Conservation (phyloP, 495 filamentous ascomycete genomes). For the Acidiella bohemica region DNA sequence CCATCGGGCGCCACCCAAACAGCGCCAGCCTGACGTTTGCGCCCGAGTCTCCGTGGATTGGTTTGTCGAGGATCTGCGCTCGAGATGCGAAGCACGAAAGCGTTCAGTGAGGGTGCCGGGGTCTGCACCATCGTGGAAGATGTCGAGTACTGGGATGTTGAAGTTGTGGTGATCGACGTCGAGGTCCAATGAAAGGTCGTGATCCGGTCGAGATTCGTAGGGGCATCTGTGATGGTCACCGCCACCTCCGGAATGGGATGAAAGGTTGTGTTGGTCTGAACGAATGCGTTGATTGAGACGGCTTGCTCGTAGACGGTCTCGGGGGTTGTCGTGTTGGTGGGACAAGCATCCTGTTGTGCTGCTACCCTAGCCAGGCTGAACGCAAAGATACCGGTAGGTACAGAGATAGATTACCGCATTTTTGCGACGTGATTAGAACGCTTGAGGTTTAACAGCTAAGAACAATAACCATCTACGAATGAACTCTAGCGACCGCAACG, state of each 20-base stretch:
- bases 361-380: too few species aligned
- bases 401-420: too few species aligned
- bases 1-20: slow-evolving; percentile 7
- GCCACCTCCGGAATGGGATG: slow-evolving; percentile 4
- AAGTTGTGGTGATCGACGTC: neutral
- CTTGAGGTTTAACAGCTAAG: too few species aligned
- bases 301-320: slow-evolving; percentile 8
- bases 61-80: neutral
- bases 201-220: slow-evolving; percentile 8
- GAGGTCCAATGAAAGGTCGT: slow-evolving; percentile 7
- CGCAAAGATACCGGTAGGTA: too few species aligned
- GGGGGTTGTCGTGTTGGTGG: too few species aligned
- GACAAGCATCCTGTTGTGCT: too few species aligned
- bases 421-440: too few species aligned
- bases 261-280: slow-evolving; percentile 10
- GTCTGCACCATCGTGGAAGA: too few species aligned
- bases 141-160: too few species aligned
- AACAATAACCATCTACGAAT: too few species aligned
- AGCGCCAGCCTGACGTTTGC: slow-evolving; percentile 7
- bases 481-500: too few species aligned
- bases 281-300: slow-evolving; percentile 6
- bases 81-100: slow-evolving; percentile 5
- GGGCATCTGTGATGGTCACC: slow-evolving; percentile 9
- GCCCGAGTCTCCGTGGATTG: neutral
- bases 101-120: neutral